Evolutionary conservation across 169 alveolate genomes (phyloP).

Genomic region (Plasmodium chabaudi): DNA sequence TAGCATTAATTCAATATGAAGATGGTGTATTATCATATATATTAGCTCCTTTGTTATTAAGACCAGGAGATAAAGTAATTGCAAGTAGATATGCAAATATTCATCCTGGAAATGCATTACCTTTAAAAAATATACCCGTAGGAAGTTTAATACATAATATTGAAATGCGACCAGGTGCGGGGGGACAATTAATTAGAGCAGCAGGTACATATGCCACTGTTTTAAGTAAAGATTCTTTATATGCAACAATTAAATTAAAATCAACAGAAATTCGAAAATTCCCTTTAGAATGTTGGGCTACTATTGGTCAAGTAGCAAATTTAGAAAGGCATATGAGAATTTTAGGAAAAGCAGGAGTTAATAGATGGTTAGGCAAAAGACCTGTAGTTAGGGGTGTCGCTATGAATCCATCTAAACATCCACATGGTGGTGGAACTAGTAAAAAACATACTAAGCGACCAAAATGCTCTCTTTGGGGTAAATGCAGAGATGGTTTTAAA

Average conservation of each 20-base stretch:
- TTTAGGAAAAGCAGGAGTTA: conserved; percentile 88
- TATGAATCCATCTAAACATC: conserved; percentile 89
- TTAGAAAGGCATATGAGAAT: conserved; percentile 80
- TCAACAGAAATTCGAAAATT: conserved; percentile 91
- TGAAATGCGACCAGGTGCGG: conserved; percentile 92
- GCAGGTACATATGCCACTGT: conserved; percentile 91
- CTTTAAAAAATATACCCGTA: conserved; percentile 89
- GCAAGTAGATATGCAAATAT: conserved; percentile 90
- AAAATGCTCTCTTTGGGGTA: conserved; percentile 89
- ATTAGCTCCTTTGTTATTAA: conserved; percentile 87
- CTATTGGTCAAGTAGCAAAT: conserved; percentile 90
- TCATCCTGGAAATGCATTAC: conserved; percentile 91
- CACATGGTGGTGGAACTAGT: conserved; percentile 92
- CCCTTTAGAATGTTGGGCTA: conserved; percentile 92
- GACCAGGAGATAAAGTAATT: conserved; percentile 90
- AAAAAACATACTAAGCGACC: conserved; percentile 88
- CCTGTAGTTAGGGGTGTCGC: conserved; percentile 91
- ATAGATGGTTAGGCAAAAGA: conserved; percentile 88
- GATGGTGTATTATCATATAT: conserved; percentile 93
- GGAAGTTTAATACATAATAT: conserved; percentile 90
- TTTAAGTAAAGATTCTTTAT: conserved; percentile 82
- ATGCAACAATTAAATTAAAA: conserved; percentile 89
- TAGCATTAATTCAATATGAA: conserved; percentile 90
- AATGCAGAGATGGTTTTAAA: conserved; percentile 84
- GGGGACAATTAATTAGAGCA: conserved; percentile 90